A percentile compares a stretch with the other conserved stretches of the same genome.
Evolutionary conservation across 2,329 filamentous ascomycete genomes (phyloP).

Genomic region (Catunica adiposa): DNA sequence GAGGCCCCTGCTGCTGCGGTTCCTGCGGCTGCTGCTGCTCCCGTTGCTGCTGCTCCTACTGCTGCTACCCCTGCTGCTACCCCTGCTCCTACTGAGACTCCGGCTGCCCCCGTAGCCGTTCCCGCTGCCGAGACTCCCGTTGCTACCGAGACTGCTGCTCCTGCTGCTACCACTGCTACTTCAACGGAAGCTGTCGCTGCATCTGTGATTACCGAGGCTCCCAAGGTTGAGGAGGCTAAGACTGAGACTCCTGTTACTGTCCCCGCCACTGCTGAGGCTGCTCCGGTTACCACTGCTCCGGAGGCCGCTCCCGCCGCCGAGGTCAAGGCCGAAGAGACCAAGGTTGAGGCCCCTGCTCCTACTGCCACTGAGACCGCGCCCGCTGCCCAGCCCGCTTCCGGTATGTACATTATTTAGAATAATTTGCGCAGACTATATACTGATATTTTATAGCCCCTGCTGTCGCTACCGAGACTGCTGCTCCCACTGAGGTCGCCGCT

Average conservation of each 20-base stretch:
- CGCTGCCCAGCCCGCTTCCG: constrained; percentile 5
- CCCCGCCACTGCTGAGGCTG: too few relatives aligned
- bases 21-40: constrained; percentile 15
- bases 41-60: constrained; percentile 14
- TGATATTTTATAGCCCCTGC: background rate
- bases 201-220: background rate
- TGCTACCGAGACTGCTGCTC: background rate
- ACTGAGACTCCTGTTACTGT: background rate
- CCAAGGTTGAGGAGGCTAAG: constrained; percentile 15
- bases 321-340: constrained; percentile 19
- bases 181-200: background rate
- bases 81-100: background rate
- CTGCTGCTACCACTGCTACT: background rate
- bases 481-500: constrained; percentile 1
- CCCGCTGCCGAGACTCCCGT: background rate
- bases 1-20: constrained; percentile 15
- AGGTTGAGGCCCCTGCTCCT: constrained; percentile 15
- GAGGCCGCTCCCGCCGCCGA: constrained; percentile 18
- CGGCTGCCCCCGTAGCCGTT: background rate
- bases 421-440: background rate
- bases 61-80: constrained; percentile 5
- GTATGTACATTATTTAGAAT: constrained; percentile 15
- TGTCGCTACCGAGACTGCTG: constrained; percentile 17
- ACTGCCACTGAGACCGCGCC: constrained; percentile 9
- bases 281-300: constrained; percentile 16